Evolutionary conservation across 192 early-diverging fungal species (phyloP).

Genomic region (Linnemannia zychae): DNA sequence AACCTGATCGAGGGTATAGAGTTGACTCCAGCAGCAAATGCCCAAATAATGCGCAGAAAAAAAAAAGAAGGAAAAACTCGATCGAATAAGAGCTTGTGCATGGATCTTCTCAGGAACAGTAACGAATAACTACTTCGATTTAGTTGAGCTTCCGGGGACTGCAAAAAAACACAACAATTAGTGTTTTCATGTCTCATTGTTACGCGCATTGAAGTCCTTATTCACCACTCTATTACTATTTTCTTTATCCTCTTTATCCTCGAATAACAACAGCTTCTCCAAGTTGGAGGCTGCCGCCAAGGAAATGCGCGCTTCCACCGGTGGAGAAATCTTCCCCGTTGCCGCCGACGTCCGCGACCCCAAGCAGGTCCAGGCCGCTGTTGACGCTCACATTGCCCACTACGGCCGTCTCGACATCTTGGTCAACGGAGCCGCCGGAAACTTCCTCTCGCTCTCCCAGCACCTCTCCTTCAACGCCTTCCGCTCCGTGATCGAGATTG

Average conservation of each 20-base stretch:
- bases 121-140: too few species aligned
- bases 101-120: too few species aligned
- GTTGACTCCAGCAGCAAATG: too few species aligned
- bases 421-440: conserved; percentile 72
- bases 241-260: not conserved
- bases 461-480: conserved; percentile 79
- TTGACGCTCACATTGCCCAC: conserved; percentile 69
- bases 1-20: too few species aligned
- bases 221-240: not conserved
- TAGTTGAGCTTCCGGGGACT: too few species aligned
- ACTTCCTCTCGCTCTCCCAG: conserved; percentile 78
- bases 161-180: too few species aligned
- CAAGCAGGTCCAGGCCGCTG: conserved; percentile 68
- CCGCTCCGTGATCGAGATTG: conserved; percentile 75
- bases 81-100: too few species aligned
- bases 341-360: conserved; percentile 76
- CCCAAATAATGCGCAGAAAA: too few species aligned
- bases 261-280: conserved; percentile 46
- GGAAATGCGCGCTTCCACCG: conserved; percentile 70
- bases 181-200: not conserved
- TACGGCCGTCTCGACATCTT: conserved; percentile 80
- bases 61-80: too few species aligned
- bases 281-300: conserved; percentile 77
- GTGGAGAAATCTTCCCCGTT: conserved; percentile 65
- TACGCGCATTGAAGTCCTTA: not conserved